These are phyloP conservation scores for Akanthomyces lecanii DNA, from an alignment of 2,329 filamentous ascomycete genomes.

Conservation along the genomic window DNA sequence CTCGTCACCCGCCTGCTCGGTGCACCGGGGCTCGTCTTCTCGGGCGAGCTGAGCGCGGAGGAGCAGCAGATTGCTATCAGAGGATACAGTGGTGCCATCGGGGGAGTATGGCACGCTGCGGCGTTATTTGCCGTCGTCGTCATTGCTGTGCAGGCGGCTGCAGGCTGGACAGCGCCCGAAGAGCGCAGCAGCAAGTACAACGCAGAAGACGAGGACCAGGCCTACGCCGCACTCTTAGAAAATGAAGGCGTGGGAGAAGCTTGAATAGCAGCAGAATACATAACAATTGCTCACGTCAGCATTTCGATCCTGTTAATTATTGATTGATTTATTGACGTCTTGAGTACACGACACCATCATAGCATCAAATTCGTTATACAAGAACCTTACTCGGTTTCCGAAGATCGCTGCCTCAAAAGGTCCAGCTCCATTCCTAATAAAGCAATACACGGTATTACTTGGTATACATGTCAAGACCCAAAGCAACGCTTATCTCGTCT, in stretches of 20 bases:
- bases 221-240: constrained; percentile 25
- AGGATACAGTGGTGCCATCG: constrained; percentile 44
- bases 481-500: constrained; percentile 4
- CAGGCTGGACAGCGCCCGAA: constrained; percentile 49
- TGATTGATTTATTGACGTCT: not conserved
- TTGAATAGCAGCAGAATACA: not conserved
- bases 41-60: constrained; percentile 34
- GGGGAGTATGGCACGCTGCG: constrained; percentile 44
- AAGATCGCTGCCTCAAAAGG: not conserved
- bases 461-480: not conserved
- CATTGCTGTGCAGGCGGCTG: constrained; percentile 44
- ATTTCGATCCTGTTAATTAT: not conserved
- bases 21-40: constrained; percentile 47
- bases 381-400: not conserved
- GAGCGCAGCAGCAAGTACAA: constrained; percentile 49
- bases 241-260: constrained; percentile 32
- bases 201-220: constrained; percentile 30
- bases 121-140: constrained; percentile 41
- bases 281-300: not conserved
- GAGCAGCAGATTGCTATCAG: constrained; percentile 44
- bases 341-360: not conserved
- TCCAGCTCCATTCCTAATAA: not conserved
- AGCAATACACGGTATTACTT: not conserved
- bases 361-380: not conserved
- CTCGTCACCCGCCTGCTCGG: constrained; percentile 47